phyloP scores from a whole-genome alignment of 257 asterid species.

The Solanum clarkiae region DNA sequence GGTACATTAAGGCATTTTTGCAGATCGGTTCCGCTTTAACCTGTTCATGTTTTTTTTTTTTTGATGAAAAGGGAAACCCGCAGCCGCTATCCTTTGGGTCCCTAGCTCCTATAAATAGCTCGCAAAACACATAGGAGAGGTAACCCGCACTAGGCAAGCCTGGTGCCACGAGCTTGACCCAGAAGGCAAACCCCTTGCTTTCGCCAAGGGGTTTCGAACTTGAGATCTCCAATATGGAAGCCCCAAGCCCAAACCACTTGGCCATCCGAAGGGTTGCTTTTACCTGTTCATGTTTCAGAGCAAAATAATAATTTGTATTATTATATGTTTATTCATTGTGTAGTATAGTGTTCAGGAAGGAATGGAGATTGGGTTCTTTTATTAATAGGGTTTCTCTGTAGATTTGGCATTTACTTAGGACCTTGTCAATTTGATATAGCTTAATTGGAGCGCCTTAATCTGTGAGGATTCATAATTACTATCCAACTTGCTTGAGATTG shows the following conservation, averaged over 20 bases:
- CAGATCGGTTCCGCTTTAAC: not conserved
- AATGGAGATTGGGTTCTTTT: not conserved
- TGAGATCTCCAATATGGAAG: too few relatives aligned
- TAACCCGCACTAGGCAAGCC: too few relatives aligned
- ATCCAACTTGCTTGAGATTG: not conserved
- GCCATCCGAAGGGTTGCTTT: not conserved
- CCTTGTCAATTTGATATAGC: not conserved
- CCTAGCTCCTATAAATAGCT: too few relatives aligned
- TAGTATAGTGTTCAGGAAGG: not conserved
- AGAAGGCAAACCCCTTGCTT: too few relatives aligned
- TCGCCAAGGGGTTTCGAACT: too few relatives aligned
- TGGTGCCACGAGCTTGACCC: too few relatives aligned
- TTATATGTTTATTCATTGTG: not conserved
- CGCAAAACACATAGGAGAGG: too few relatives aligned
- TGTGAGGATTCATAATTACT: not conserved
- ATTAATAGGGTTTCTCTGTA: not conserved
- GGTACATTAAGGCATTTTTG: not conserved
- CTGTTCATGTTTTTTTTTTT: not conserved
- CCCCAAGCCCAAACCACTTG: too few relatives aligned
- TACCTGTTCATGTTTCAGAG: not conserved
- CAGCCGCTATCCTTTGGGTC: too few relatives aligned
- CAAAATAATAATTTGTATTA: not conserved
- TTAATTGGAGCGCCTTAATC: not conserved
- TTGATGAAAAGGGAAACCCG: too few relatives aligned
- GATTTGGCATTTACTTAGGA: not conserved